Evolutionary conservation across 805 yeast genomes (phyloP), one percentile per base, ranked within the genome.

Genomic region (Limtongia smithiae): DNA sequence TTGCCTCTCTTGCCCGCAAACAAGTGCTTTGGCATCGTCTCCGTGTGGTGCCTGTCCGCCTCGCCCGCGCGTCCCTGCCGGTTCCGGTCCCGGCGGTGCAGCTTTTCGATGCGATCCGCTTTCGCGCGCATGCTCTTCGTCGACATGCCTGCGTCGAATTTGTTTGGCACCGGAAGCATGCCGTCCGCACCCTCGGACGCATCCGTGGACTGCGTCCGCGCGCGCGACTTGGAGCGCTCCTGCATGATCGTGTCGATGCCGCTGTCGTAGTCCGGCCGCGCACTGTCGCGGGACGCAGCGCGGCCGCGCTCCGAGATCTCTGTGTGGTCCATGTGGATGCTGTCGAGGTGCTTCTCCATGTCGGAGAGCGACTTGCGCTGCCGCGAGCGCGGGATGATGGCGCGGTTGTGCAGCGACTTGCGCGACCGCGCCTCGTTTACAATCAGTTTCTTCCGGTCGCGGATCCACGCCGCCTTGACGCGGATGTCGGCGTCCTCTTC

Each of bases 1-100:
- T 80, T 81, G 75, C 97, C 95, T 73, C 98, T 82, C 79, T 93
- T 93, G 73, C 99, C 99, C 63, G 88, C 73, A 75, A 84, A 85
- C 78, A 93, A 76, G 73, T 93, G 98, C 76, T 90, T 91, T 57
- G 97, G 96, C 73, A 86, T 70, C 55, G 86, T 74, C 44, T 85
- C 93, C 46, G 89, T 79, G 50, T 80, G 75, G 68, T 88, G 95
- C 71, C 97, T 83, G 72, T 93, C 99, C 65, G 86, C 85, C 74
- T 93, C 99, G 74, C 97, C 96, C 59, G 81, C 85, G 71, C 95
- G 82, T 37, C 97, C 96, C 65, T 76, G 70, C 75, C 90, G 83
- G 72, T 90, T 87, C 74, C 97, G 82, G 66, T 85, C 94, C 72
- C 96, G 82, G 79, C 96, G 87, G 69, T 86, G 90, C 62, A 86